phyloP scores from a whole-genome alignment of 2,329 filamentous ascomycete species.

The Emmonsiellopsis sp. region DNA sequence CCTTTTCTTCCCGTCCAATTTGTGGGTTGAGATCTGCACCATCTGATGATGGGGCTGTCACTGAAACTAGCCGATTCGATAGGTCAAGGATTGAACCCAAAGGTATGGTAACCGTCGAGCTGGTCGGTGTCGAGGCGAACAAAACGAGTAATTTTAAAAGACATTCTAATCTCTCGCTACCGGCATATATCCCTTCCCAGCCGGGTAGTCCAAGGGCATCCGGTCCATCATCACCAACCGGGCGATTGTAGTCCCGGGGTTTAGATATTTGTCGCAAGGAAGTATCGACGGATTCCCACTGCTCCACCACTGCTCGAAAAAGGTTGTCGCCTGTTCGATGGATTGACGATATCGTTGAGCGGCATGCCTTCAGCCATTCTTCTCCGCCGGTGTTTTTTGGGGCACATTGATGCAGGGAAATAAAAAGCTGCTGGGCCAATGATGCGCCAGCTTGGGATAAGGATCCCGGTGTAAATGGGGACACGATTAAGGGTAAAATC shows the following conservation, averaged over 20 bases:
- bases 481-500: slow-evolving; percentile 53
- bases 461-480: slow-evolving; percentile 43
- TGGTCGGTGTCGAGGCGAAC: slow-evolving; percentile 56
- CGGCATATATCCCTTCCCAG: slow-evolving; percentile 69
- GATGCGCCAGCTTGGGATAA: slow-evolving; percentile 47
- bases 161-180: slow-evolving; percentile 58
- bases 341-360: slow-evolving; percentile 51
- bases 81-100: slow-evolving; percentile 61
- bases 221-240: slow-evolving; percentile 28
- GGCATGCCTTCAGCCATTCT: slow-evolving; percentile 67
- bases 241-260: slow-evolving; percentile 27
- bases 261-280: slow-evolving; percentile 22
- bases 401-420: slow-evolving; percentile 69
- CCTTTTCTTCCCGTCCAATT: slow-evolving; percentile 70
- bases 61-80: slow-evolving; percentile 58
- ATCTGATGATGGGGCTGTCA: slow-evolving; percentile 45
- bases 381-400: slow-evolving; percentile 68
- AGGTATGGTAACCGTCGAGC: slow-evolving; percentile 56
- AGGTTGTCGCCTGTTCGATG: slow-evolving; percentile 68
- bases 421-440: slow-evolving; percentile 55
- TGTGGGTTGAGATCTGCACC: slow-evolving; percentile 53
- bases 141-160: slow-evolving; percentile 57
- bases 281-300: slow-evolving; percentile 63
- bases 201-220: slow-evolving; percentile 46
- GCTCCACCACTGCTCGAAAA: slow-evolving; percentile 70